phyloP scores from a whole-genome alignment of 495 filamentous ascomycete species.

The Baudoinia panamericana region DNA sequence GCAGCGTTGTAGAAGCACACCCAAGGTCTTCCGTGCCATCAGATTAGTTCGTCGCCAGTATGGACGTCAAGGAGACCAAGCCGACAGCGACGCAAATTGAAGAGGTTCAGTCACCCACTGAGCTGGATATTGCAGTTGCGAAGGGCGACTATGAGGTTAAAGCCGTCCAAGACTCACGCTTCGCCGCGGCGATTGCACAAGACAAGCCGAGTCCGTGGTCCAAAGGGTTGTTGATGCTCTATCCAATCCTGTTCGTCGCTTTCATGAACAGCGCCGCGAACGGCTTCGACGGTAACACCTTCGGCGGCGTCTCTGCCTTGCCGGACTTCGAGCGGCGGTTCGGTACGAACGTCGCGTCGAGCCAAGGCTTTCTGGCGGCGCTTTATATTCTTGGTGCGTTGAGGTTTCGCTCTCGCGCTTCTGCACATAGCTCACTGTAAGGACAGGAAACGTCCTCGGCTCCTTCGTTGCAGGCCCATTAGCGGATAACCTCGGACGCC shows the following conservation, averaged over 20 bases:
- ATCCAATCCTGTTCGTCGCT: background rate
- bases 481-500: background rate
- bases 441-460: slow-evolving; percentile 4
- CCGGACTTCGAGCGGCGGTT: background rate
- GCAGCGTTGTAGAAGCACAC: too few species aligned
- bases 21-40: too few species aligned
- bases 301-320: background rate
- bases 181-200: background rate
- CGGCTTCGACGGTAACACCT: slow-evolving; percentile 2
- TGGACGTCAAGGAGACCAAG: too few species aligned
- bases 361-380: background rate
- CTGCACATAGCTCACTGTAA: too few species aligned
- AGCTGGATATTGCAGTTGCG: background rate
- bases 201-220: background rate
- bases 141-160: background rate
- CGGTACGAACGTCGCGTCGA: background rate
- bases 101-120: too few species aligned
- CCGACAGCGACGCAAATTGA: too few species aligned
- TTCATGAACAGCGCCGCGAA: slow-evolving; percentile 1
- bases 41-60: too few species aligned
- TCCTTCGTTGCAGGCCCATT: slow-evolving; percentile 2
- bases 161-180: slow-evolving; percentile 1
- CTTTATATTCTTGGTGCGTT: slow-evolving; percentile 1
- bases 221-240: slow-evolving; percentile 1
- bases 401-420: too few species aligned